These are phyloP conservation scores for Aureococcus anophagefferens DNA, from an alignment of 108 stramenopile species.

Conservation along the genomic window DNA sequence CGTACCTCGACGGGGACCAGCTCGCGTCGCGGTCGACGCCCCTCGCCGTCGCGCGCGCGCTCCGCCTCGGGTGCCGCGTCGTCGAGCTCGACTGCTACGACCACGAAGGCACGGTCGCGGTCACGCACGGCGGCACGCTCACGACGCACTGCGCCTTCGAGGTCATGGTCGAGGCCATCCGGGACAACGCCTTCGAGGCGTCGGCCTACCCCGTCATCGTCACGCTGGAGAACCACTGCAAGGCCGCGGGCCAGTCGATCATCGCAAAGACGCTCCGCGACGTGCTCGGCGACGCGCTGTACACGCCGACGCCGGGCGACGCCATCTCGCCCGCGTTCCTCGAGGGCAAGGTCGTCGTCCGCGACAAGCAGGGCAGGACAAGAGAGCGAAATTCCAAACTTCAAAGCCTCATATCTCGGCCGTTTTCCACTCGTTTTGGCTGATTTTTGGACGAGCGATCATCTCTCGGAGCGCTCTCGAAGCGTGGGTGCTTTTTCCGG, in stretches of 20 bases:
- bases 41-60: slow-evolving; percentile 53
- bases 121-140: slow-evolving; percentile 17
- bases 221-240: slow-evolving; percentile 91
- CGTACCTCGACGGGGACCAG: slow-evolving; percentile 91
- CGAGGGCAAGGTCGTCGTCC: too few species aligned
- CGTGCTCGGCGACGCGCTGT: too few species aligned
- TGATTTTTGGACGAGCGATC: too few species aligned
- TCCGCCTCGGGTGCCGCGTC: slow-evolving; percentile 82
- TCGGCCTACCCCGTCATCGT: slow-evolving; percentile 79
- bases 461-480: too few species aligned
- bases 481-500: too few species aligned
- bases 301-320: too few species aligned
- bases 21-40: slow-evolving; percentile 63
- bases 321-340: too few species aligned
- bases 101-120: slow-evolving; percentile 32
- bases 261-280: too few species aligned
- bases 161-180: slow-evolving; percentile 56
- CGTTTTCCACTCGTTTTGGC: too few species aligned
- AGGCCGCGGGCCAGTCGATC: slow-evolving; percentile 55
- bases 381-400: too few species aligned
- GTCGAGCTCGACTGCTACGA: slow-evolving; percentile 96
- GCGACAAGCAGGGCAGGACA: too few species aligned
- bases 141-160: slow-evolving; percentile 59
- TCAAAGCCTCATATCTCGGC: too few species aligned
- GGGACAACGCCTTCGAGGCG: slow-evolving; percentile 39